Base-by-base conservation (phyloP, 768 basidiomycete species). In the Hypsizygus marmoreus region DNA sequence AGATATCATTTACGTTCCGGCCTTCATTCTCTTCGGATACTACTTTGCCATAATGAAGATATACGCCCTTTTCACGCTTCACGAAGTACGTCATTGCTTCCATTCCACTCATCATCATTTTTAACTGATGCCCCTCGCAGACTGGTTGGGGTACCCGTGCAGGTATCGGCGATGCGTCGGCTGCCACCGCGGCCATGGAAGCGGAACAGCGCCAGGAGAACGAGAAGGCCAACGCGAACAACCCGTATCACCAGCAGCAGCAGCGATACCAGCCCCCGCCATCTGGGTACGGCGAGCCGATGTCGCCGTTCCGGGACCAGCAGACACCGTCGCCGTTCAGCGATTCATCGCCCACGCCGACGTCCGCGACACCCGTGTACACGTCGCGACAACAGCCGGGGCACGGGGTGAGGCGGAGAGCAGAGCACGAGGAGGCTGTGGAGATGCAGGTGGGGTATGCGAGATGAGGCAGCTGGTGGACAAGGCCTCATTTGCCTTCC, bases 61-160 rank as follows among this genome's bases (percentile, higher is more conserved):
- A 34, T 95, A 95, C 65, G 92, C 92, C 24, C 72, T 94, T 33
- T 84, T 82, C 62, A 95, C 92, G 41, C 75, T 95, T 45, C 93
- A 95, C 69, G 91, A 95, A 76, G 85, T 86, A 43, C n/a, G 78
- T 53, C 14, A 40, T 45, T 30, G 31, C 16, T 38, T 19, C 13
- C 39, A 3, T 24, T 9, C 13, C 8, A 13, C 4, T 30, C 8
- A 3, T 12, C n/a, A 4, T 14, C 13, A 6, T 22, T 40, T 29
- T 24, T 25, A 7, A 14, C 11, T 50, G 16, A 49, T 11, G 33
- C 30, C 9, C 49, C 40, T 17, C 51, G 5, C 48, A 90, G 84
- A 94, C 91, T 60, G 92, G 87, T 31, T 95, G 92, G 93, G 93
- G 93, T 32, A 97, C 92, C n/a, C 86, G 92, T 65, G 82, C 93